Percentiles rank a stretch among this genome's conserved stretches.
phyloP scores from a whole-genome alignment of 495 filamentous ascomycete genomes.

The Talaromyces wortmannii region DNA sequence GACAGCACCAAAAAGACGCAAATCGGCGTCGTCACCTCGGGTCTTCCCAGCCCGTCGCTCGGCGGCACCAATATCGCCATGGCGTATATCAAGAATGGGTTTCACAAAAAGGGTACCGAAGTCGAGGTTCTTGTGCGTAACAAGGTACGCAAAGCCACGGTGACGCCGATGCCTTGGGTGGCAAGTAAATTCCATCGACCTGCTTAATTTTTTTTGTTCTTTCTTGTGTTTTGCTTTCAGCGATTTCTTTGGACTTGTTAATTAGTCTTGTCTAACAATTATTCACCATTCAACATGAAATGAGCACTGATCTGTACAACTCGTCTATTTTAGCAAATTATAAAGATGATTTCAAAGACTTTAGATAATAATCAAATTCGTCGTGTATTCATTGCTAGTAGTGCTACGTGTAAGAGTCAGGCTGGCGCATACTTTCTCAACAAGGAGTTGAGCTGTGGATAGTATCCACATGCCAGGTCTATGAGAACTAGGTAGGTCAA shows the following conservation, averaged over 20 bases:
- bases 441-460: no score
- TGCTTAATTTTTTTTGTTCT: not conserved
- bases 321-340: not conserved
- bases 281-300: not conserved
- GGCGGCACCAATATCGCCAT: conserved; percentile 88
- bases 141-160: conserved; percentile 68
- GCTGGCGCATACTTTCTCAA: no score
- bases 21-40: conserved; percentile 74
- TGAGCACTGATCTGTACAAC: not conserved
- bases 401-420: no score
- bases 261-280: not conserved
- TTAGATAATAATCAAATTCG: no score
- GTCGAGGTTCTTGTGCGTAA: conserved; percentile 76
- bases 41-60: conserved; percentile 79
- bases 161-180: conserved; percentile 93
- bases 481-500: no score
- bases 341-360: not conserved
- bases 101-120: conserved; percentile 83
- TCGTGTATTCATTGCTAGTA: no score
- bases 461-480: no score
- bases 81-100: conserved; percentile 80
- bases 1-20: conserved; percentile 43
- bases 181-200: conserved; percentile 65
- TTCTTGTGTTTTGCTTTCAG: not conserved
- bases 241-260: not conserved